Evolutionary conservation across 1,139 yeast genomes (phyloP).

Genomic region (Eremothecium sinecaudum): DNA sequence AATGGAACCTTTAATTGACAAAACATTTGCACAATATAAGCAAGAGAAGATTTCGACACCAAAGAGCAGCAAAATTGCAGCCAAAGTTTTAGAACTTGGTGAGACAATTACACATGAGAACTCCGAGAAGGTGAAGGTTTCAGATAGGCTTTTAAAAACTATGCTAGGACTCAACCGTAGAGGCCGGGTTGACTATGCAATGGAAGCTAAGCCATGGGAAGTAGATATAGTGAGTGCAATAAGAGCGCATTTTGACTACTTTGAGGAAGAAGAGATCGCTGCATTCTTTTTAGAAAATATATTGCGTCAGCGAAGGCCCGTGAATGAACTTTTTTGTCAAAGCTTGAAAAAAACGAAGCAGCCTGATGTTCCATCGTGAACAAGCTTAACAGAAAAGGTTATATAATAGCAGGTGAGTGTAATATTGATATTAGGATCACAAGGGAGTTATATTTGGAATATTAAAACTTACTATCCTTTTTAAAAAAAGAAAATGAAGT

Average conservation of each 20-base stretch:
- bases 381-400: too few relatives aligned
- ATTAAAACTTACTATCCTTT: too few relatives aligned
- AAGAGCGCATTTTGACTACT: constrained; percentile 80
- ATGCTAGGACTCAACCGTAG: constrained; percentile 46
- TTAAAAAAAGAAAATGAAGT: constrained; percentile 61
- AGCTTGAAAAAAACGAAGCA: not conserved
- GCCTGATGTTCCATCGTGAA: too few relatives aligned
- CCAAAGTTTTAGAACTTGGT: constrained; percentile 24
- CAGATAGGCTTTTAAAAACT: constrained; percentile 21
- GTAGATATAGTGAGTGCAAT: constrained; percentile 70
- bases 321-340: constrained; percentile 2
- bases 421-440: too few relatives aligned
- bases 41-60: constrained; percentile 37
- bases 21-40: constrained; percentile 44
- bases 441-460: too few relatives aligned
- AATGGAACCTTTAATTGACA: constrained; percentile 66
- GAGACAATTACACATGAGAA: constrained; percentile 16
- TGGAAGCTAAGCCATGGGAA: constrained; percentile 75
- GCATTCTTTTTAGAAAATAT: constrained; percentile 51
- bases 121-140: constrained; percentile 22
- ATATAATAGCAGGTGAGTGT: too few relatives aligned
- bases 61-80: constrained; percentile 20
- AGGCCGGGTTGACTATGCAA: constrained; percentile 73
- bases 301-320: not conserved
- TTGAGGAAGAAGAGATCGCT: constrained; percentile 79